A percentile compares a stretch with the other conserved stretches of the same genome.
Evolutionary conservation across 306 rosid species (phyloP).

Genomic region (Dryas drummondii): DNA sequence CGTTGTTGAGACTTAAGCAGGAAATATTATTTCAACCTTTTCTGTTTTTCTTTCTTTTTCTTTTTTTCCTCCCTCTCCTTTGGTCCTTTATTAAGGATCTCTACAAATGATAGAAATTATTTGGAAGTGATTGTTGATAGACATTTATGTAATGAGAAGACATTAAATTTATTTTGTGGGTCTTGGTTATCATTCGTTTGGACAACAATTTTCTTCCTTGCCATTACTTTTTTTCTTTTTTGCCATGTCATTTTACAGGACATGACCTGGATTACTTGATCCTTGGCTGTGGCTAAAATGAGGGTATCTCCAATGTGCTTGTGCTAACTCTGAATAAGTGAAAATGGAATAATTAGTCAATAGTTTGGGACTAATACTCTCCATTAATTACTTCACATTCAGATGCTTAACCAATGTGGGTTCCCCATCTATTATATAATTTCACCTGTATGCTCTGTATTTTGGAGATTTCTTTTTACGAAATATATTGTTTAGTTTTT

Average conservation of each 20-base stretch:
- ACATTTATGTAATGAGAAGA: conserved; percentile 45
- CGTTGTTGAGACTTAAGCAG: conserved; percentile 40
- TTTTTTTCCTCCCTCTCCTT: conserved; percentile 9
- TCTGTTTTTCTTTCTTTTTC: conserved; percentile 14
- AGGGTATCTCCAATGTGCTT: too few relatives aligned
- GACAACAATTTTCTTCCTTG: not conserved
- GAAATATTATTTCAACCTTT: conserved; percentile 19
- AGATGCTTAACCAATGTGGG: too few relatives aligned
- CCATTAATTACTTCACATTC: too few relatives aligned
- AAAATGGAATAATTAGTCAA: too few relatives aligned
- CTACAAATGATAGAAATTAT: conserved; percentile 41
- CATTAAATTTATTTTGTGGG: conserved; percentile 23
- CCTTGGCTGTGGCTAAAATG: too few relatives aligned
- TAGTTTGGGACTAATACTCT: too few relatives aligned
- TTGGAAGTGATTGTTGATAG: conserved; percentile 56
- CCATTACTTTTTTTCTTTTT: not conserved
- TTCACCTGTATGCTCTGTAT: too few relatives aligned
- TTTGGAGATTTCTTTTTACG: too few relatives aligned
- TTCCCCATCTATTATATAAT: too few relatives aligned
- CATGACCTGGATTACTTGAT: too few relatives aligned
- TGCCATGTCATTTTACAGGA: not conserved
- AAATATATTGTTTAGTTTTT: too few relatives aligned
- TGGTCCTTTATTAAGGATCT: conserved; percentile 16
- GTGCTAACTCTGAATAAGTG: too few relatives aligned
- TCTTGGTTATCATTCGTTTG: not conserved